Percentiles rank a stretch among this genome's conserved stretches.
Conservation (phyloP, 768 basidiomycete species). For the Kwoniella heveanensis region DNA sequence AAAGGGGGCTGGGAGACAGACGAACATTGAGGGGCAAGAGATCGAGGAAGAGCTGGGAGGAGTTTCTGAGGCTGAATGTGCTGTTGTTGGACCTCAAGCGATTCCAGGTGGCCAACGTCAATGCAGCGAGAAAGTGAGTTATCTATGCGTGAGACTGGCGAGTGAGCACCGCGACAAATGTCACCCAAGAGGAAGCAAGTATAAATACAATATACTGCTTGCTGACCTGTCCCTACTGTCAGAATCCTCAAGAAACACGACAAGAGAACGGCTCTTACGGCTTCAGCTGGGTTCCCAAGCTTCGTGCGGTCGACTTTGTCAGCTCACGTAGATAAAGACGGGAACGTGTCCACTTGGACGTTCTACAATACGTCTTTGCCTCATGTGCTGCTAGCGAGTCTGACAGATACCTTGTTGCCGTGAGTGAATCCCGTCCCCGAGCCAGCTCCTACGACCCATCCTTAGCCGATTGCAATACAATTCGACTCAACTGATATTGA, state of each 20-base stretch:
- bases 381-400: slow-evolving; percentile 73
- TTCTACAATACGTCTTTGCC: slow-evolving; percentile 61
- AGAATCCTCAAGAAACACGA: slow-evolving; percentile 80
- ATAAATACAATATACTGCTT: too few relatives aligned
- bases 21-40: slow-evolving; percentile 64
- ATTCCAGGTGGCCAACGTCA: slow-evolving; percentile 82
- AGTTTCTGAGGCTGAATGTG: slow-evolving; percentile 74
- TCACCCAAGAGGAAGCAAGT: too few relatives aligned
- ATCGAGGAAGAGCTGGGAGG: slow-evolving; percentile 65
- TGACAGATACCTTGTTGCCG: slow-evolving; percentile 79
- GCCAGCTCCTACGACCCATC: too few relatives aligned
- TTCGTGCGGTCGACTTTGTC: slow-evolving; percentile 55
- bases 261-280: slow-evolving; percentile 80
- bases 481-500: too few relatives aligned
- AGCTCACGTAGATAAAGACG: slow-evolving; percentile 38
- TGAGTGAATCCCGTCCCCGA: slow-evolving; percentile 17
- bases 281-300: slow-evolving; percentile 59
- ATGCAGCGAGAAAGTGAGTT: slow-evolving; percentile 76
- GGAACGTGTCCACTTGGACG: slow-evolving; percentile 54
- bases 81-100: slow-evolving; percentile 80
- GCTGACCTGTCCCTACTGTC: not conserved
- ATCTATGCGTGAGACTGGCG: not conserved
- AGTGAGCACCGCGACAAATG: too few relatives aligned
- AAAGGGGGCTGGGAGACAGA: slow-evolving; percentile 63
- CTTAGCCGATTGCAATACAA: too few relatives aligned